These are phyloP conservation scores for Aristolochia fimbriata DNA, from an alignment of 164 flowering plant species.

Conservation along the genomic window DNA sequence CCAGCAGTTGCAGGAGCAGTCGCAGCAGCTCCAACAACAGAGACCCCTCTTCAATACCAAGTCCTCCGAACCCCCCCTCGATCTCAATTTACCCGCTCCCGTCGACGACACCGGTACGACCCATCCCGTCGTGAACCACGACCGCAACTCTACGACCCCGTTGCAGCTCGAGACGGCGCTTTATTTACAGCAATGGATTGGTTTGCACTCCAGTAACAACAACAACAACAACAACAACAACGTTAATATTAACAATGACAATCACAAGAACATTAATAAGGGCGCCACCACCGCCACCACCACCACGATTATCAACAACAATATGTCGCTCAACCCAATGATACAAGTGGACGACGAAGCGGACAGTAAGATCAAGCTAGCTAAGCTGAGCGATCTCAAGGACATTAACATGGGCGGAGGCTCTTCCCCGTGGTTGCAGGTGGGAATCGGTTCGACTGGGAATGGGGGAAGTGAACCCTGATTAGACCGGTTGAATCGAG, in stretches of 20 bases:
- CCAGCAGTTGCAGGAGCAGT: slow-evolving; percentile 18
- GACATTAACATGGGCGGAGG: slow-evolving; percentile 40
- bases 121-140: slow-evolving; percentile 10
- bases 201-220: slow-evolving; percentile 9
- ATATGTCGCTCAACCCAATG: slow-evolving; percentile 4
- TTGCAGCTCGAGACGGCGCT: slow-evolving; percentile 35
- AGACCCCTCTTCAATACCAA: slow-evolving; percentile 16
- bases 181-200: slow-evolving; percentile 38
- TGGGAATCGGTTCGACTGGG: slow-evolving; percentile 71
- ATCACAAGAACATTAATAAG: slow-evolving; percentile 6
- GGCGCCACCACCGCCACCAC: slow-evolving; percentile 3
- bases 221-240: slow-evolving; percentile 3
- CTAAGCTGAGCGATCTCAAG: slow-evolving; percentile 73
- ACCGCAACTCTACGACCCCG: slow-evolving; percentile 10
- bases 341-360: slow-evolving; percentile 45
- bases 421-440: slow-evolving; percentile 80
- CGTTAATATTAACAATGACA: background rate
- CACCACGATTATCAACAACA: background rate
- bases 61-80: slow-evolving; percentile 36
- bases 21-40: slow-evolving; percentile 11
- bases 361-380: slow-evolving; percentile 63
- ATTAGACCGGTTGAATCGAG: background rate
- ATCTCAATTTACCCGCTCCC: slow-evolving; percentile 71
- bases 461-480: slow-evolving; percentile 29
- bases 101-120: slow-evolving; percentile 7